Conservation (phyloP, 768 basidiomycete species). For the Omphalotus guepiniiformis region DNA sequence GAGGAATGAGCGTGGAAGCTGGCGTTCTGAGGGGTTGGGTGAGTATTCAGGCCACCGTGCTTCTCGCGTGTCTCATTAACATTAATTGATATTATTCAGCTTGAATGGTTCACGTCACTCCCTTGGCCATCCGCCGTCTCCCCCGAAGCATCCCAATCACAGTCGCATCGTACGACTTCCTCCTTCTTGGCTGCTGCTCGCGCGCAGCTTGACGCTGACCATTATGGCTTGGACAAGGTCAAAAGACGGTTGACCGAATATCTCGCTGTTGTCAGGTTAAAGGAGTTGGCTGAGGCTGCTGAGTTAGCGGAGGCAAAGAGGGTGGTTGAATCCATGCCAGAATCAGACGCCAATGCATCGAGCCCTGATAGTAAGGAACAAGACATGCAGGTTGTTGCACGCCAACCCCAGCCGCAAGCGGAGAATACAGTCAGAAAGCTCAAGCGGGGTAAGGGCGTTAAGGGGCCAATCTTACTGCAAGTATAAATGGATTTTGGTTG, state of each 20-base stretch:
- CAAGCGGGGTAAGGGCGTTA: conserved; percentile 40
- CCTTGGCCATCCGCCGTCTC: conserved; percentile 70
- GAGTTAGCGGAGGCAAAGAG: conserved; percentile 26
- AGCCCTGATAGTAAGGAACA: conserved; percentile 10
- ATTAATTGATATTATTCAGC: conserved; percentile 35
- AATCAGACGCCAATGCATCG: conserved; percentile 14
- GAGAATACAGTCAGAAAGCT: neutral
- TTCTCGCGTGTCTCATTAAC: conserved; percentile 4
- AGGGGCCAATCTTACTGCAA: conserved; percentile 71
- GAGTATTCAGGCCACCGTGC: conserved; percentile 23
- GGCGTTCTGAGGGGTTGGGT: conserved; percentile 85
- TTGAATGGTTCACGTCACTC: conserved; percentile 85
- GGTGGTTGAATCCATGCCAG: conserved; percentile 18
- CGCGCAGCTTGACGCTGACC: conserved; percentile 80
- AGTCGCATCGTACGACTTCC: conserved; percentile 38
- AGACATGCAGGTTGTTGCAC: conserved; percentile 26
- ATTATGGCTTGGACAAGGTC: conserved; percentile 89
- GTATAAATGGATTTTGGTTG: conserved; percentile 13
- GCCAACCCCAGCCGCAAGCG: conserved; percentile 6
- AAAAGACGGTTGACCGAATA: conserved; percentile 91
- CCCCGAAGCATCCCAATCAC: conserved; percentile 13
- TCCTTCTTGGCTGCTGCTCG: conserved; percentile 68
- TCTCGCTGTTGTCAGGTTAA: conserved; percentile 75
- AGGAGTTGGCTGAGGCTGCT: conserved; percentile 29
- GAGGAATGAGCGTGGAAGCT: conserved; percentile 76